A percentile compares a stretch with the other conserved stretches of the same genome.
Conservation (phyloP, 208 protist genomes). For the Novymonas esmeraldas region DNA sequence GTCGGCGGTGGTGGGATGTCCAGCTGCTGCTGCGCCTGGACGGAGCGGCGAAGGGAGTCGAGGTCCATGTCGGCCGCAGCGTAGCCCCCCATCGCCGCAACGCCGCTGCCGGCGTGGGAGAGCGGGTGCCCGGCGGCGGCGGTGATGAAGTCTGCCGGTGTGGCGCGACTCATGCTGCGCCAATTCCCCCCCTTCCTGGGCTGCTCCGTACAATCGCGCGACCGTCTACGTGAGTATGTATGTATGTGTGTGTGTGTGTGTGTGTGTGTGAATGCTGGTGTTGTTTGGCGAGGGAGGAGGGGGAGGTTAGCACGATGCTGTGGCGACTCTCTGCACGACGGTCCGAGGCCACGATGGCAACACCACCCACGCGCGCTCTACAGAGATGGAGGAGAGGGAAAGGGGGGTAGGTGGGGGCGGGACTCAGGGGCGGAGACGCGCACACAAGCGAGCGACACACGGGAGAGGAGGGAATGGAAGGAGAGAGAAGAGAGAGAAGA, state of each 20-base stretch:
- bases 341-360: too few relatives aligned
- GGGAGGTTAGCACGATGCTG: not conserved
- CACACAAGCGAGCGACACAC: not conserved
- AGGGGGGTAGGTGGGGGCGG: not conserved
- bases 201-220: too few relatives aligned
- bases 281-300: not conserved
- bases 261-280: not conserved
- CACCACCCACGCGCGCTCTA: too few relatives aligned
- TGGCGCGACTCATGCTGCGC: slow-evolving; percentile 4
- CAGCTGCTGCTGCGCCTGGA: slow-evolving; percentile 52
- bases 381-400: not conserved
- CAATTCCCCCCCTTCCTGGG: too few relatives aligned
- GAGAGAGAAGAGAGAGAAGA: not conserved
- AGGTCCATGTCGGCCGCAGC: slow-evolving; percentile 64
- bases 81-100: slow-evolving; percentile 2
- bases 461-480: not conserved
- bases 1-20: slow-evolving; percentile 76
- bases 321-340: too few relatives aligned
- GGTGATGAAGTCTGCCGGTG: not conserved
- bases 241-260: slow-evolving; percentile 3
- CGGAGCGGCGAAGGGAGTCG: slow-evolving; percentile 50
- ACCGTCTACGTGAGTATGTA: not conserved
- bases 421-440: not conserved
- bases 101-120: not conserved
- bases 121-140: not conserved